Evolutionary conservation across 331 rosid species (phyloP).

Genomic region (Stylosanthes scabra): DNA sequence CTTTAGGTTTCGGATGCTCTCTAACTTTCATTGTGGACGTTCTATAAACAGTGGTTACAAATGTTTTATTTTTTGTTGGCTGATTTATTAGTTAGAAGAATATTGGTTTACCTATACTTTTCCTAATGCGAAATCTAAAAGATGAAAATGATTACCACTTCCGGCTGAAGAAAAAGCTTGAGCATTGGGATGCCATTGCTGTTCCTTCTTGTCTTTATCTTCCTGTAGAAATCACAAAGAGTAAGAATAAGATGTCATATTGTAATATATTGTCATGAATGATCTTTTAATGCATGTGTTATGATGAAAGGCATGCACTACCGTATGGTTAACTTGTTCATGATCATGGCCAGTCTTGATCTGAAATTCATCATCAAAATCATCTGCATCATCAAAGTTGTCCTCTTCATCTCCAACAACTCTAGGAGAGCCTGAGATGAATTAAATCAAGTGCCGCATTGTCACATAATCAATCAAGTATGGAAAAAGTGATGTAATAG

Average conservation of each 20-base stretch:
- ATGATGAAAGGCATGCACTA: conserved; percentile 36
- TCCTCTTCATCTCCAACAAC: conserved; percentile 85
- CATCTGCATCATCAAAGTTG: conserved; percentile 73
- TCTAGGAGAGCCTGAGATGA: conserved; percentile 77
- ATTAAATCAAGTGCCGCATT: conserved; percentile 15
- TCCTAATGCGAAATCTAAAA: no score
- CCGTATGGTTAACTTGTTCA: conserved; percentile 56
- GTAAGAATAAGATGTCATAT: background rate
- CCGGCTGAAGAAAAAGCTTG: conserved; percentile 82
- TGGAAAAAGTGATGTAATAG: background rate
- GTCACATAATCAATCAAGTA: background rate
- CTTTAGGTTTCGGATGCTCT: no score
- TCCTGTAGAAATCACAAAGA: conserved; percentile 60
- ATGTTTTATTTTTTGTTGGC: no score
- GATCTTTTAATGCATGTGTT: background rate
- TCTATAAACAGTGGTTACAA: no score
- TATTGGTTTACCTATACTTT: no score
- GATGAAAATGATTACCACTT: conserved; percentile 63
- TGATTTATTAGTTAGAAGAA: no score
- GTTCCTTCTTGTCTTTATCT: conserved; percentile 61
- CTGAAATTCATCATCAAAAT: conserved; percentile 81
- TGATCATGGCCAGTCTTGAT: conserved; percentile 46
- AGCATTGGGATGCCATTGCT: conserved; percentile 51
- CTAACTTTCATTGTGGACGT: no score
- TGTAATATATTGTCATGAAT: conserved; percentile 11